These are phyloP conservation scores for Porogramme epimiltina DNA, from an alignment of 1,284 basidiomycete genomes.

Conservation along the genomic window DNA sequence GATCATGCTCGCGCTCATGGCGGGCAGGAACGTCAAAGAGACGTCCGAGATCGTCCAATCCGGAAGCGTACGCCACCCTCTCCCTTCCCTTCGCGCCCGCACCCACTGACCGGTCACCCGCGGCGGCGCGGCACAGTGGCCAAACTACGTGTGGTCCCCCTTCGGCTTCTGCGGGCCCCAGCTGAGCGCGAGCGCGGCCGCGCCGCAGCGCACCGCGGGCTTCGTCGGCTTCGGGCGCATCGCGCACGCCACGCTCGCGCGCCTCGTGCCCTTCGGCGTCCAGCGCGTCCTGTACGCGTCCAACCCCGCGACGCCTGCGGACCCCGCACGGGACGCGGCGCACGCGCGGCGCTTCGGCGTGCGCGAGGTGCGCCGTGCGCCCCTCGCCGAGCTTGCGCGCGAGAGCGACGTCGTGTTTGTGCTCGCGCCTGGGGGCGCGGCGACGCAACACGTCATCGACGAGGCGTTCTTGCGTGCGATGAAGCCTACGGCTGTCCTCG, in stretches of 20 bases:
- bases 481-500: conserved; percentile 81
- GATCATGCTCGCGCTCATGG: conserved; percentile 91
- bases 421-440: conserved; percentile 76
- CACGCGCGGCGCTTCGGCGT: conserved; percentile 52
- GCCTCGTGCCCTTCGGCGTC: conserved; percentile 79
- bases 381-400: conserved; percentile 66
- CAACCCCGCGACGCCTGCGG: conserved; percentile 49
- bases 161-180: conserved; percentile 82
- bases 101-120: background rate
- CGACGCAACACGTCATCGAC: conserved; percentile 76
- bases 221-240: conserved; percentile 96
- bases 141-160: conserved; percentile 76
- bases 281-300: conserved; percentile 68
- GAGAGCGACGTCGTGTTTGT: conserved; percentile 84
- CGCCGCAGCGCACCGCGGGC: conserved; percentile 70
- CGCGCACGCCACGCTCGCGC: conserved; percentile 75
- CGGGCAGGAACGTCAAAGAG: conserved; percentile 74
- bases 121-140: conserved; percentile 44
- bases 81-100: background rate
- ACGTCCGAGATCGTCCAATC: conserved; percentile 66
- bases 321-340: conserved; percentile 52
- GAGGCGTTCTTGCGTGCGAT: conserved; percentile 77
- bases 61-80: conserved; percentile 55
- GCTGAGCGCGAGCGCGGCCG: conserved; percentile 55
- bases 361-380: conserved; percentile 58